Conservation (phyloP, 768 basidiomycete species). For the Lyophyllum atratum region DNA sequence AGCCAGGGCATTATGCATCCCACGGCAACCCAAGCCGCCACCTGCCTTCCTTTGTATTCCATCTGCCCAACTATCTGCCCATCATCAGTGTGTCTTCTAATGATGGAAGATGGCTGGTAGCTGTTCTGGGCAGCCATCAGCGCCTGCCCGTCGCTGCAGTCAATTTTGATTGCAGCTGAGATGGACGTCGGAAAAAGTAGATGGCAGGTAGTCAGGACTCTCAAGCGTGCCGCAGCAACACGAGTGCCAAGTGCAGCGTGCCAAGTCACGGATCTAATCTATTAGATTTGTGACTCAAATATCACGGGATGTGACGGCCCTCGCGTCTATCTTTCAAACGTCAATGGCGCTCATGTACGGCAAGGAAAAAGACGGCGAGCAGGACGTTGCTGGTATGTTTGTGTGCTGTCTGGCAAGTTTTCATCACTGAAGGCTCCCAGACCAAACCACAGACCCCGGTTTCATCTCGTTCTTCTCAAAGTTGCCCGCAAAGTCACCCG, state of each 20-base stretch:
- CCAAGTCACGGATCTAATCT: background rate
- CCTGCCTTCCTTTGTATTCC: background rate
- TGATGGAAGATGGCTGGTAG: background rate
- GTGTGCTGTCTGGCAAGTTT: background rate
- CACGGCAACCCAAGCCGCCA: background rate
- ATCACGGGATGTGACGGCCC: constrained; percentile 19
- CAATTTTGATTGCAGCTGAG: background rate
- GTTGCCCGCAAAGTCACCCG: constrained; percentile 67
- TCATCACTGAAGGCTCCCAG: constrained; percentile 25
- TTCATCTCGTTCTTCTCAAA: constrained; percentile 73
- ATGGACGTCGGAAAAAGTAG: background rate
- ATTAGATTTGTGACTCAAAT: constrained; percentile 5
- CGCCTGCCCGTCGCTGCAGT: background rate
- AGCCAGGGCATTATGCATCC: background rate
- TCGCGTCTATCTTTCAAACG: constrained; percentile 6
- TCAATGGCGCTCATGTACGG: constrained; percentile 65
- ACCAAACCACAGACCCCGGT: constrained; percentile 72
- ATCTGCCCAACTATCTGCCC: constrained; percentile 1
- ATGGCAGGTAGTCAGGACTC: background rate
- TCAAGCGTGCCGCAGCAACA: background rate
- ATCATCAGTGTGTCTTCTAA: background rate
- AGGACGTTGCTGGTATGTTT: constrained; percentile 18
- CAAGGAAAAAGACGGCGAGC: constrained; percentile 57
- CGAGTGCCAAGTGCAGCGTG: background rate
- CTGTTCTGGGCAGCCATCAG: background rate